Evolutionary conservation across 768 basidiomycete species (phyloP), one percentile per base, ranked within the genome.

Genomic region (Suillus plorans): DNA sequence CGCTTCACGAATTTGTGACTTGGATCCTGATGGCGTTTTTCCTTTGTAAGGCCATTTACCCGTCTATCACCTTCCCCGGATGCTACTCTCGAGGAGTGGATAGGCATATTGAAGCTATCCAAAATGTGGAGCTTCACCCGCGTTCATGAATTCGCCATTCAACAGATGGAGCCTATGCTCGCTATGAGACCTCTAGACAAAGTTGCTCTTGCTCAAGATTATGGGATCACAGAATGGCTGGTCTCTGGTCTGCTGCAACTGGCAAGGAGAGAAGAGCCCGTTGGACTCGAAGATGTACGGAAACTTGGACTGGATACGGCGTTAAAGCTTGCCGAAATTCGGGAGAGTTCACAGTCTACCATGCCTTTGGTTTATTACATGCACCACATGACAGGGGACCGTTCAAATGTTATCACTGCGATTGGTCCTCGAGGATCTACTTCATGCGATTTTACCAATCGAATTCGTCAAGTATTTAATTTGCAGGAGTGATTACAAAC

Each of bases 101-200:
- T 76, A 18, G 73, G 78, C 0, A 74, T 79, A 25, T 68, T 80
- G n/a, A 78, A 78, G 65, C 69, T 82, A 25, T 69, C 81, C 7
- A 75, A 68, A 7, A 77, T 79, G 69, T 82, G 81, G 79, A 68
- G 71, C 49, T 79, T 80, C 59, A 65, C 70, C 22, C 58, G 64
- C 16, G 58, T 81, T 37, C 73, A 78, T 41, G 61, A 67, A 20
- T 64, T 70, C 41, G 78, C 79, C 5, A 70, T 79, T 18, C 18
- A 72, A 5, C 63, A 67, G 2, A 69, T 83, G 62, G 50, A 22
- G 34, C 58, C 42, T 25, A 22, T 58, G 16, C 25, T 39, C 28
- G 39, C 57, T 22, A 12, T 4, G 9, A 18, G 16, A 18, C 66
- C 71, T 22, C 66, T 73, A 22, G 70, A 75, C 42, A 76, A 74